Base-by-base conservation (phyloP, 805 yeast species). In the Wickerhamomyces bovis region DNA sequence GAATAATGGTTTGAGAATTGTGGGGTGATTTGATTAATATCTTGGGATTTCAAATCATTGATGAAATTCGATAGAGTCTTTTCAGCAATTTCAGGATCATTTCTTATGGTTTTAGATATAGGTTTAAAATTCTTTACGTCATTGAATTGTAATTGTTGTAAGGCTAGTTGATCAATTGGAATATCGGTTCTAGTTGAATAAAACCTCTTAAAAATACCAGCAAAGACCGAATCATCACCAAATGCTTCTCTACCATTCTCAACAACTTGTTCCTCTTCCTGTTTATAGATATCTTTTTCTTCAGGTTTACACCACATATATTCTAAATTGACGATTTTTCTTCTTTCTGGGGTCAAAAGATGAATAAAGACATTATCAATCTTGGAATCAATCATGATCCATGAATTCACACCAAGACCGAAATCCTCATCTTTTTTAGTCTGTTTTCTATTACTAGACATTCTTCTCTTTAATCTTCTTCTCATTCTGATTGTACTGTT, bases 351-450 rank as follows among this genome's bases (percentile, higher is more conserved):
- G 0, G 96, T 87, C 57, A 90, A 65, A 16, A 90, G 64, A 64
- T 90, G 96, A 28, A 90, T 73, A 45, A 72, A 76, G 4, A 89
- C 75, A 35, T 79, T 78, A 50, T 82, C 84, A 2, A 77, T 65
- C 23, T 73, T 70, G 42, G 88, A 76, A 55, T 88, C 89, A 42
- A 89, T 70, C 76, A 87, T 79, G 20, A 87, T 80, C 98, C 98
- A 90, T 22, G 86, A 77, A 55, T 88, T 89, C 5, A 81, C 71
- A 19, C 56, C 61, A 5, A 66, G 52, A 15, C 86, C 85, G 55
- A 76, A 81, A 46, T 76, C 80, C 48, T 75, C 75, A 53, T 78
- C 78, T 1, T 73, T 71, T 0, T 81, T n/a, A n/a, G n/a, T 73
- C 44, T 74, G 69, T 15, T 75, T 75, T 15, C 71, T 71, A n/a